These are phyloP conservation scores for Lepidopterella palustris DNA, from an alignment of 495 filamentous ascomycete genomes.

Conservation along the genomic window DNA sequence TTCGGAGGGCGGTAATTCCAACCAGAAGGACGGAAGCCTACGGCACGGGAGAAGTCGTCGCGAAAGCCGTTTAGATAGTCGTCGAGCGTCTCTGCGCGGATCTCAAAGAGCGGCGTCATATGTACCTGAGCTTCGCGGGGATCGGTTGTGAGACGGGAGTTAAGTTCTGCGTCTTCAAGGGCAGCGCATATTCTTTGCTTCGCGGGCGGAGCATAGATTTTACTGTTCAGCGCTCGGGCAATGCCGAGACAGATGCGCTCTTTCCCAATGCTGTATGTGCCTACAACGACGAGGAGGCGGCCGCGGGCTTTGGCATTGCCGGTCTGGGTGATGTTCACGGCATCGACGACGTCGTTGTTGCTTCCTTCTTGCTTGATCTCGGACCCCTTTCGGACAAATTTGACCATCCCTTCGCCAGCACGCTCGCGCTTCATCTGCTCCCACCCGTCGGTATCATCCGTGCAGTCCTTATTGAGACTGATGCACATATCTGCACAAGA, in stretches of 20 bases:
- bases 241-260: constrained; percentile 92
- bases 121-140: constrained; percentile 88
- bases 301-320: constrained; percentile 39
- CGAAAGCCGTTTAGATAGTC: constrained; percentile 77
- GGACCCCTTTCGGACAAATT: constrained; percentile 49
- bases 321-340: constrained; percentile 27
- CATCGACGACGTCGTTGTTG: constrained; percentile 28
- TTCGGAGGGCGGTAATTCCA: constrained; percentile 81
- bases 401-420: constrained; percentile 53
- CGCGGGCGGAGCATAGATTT: constrained; percentile 78
- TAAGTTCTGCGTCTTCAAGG: constrained; percentile 79
- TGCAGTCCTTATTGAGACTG: constrained; percentile 51
- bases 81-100: constrained; percentile 75
- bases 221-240: constrained; percentile 74
- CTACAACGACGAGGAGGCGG: constrained; percentile 83
- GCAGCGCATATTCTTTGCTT: constrained; percentile 80
- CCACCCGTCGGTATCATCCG: constrained; percentile 48
- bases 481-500: constrained; percentile 90
- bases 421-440: constrained; percentile 46
- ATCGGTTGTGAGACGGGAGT: constrained; percentile 65
- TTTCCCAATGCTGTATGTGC: constrained; percentile 97
- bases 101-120: constrained; percentile 92
- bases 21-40: constrained; percentile 87
- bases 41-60: constrained; percentile 71
- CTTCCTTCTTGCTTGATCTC: constrained; percentile 29